Conservation (phyloP, 768 basidiomycete species). For the Sporobolomyces phaffii region DNA sequence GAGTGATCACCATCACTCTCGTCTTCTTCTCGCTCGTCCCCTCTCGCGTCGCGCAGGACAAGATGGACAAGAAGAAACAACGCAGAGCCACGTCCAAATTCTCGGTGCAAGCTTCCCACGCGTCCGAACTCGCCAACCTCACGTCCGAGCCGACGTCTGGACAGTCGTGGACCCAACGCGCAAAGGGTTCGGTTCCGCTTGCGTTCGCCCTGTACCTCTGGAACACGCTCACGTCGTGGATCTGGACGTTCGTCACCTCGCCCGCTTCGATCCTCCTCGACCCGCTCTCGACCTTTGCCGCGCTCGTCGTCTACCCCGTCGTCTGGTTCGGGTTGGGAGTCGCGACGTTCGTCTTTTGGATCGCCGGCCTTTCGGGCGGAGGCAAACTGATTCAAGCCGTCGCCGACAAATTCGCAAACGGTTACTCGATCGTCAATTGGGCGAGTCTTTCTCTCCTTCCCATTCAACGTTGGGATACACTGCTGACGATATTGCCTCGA, state of each 20-base stretch:
- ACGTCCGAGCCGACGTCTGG: neutral
- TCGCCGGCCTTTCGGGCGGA: neutral
- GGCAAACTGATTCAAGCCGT: neutral
- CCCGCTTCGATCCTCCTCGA: slow-evolving; percentile 22
- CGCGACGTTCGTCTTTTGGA: neutral
- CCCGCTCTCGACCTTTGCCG: slow-evolving; percentile 2
- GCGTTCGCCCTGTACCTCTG: slow-evolving; percentile 7
- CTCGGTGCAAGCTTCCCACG: slow-evolving; percentile 1
- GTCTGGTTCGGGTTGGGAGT: slow-evolving; percentile 4
- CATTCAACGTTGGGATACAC: too few species aligned
- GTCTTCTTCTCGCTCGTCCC: neutral
- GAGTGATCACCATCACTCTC: too few species aligned
- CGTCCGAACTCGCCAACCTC: neutral
- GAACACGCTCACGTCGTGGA: neutral
- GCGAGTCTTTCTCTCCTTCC: neutral
- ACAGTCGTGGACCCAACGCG: neutral
- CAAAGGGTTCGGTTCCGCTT: neutral
- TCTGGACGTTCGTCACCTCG: slow-evolving; percentile 13
- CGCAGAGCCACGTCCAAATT: neutral
- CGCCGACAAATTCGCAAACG: neutral
- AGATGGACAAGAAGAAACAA: neutral
- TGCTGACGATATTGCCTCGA: too few species aligned
- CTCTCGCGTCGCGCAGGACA: neutral
- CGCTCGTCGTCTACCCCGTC: slow-evolving; percentile 13
- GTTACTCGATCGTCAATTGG: slow-evolving; percentile 22